Evolutionary conservation across 331 rosid genomes (phyloP).

Genomic region (Erythrophleum ivorense): DNA sequence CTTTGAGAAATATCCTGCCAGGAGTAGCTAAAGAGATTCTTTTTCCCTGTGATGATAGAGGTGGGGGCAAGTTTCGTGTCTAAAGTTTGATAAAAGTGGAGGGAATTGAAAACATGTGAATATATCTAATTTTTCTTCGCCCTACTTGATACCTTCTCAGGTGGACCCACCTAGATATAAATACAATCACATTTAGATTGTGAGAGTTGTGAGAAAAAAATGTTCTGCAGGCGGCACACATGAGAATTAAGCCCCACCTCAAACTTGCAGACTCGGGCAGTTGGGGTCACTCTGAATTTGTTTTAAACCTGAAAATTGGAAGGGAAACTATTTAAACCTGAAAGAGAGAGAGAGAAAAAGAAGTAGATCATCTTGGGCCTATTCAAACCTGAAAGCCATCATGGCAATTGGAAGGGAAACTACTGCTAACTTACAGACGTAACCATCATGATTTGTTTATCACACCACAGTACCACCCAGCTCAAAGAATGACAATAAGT

Average conservation of each 20-base stretch:
- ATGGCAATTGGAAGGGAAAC: not conserved
- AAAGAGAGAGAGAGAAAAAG: not conserved
- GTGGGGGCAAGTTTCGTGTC: not conserved
- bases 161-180: not conserved
- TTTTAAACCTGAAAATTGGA: not conserved
- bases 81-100: not conserved
- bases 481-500: conserved; percentile 12
- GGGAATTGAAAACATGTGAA: not conserved
- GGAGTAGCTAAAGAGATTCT: not conserved
- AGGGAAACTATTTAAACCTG: not conserved
- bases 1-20: not conserved
- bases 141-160: not conserved
- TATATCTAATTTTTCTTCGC: not conserved
- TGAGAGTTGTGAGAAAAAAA: not conserved
- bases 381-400: not conserved
- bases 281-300: not conserved
- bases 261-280: not conserved
- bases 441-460: not conserved
- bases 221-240: not conserved
- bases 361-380: not conserved
- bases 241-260: not conserved
- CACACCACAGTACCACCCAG: not conserved
- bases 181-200: not conserved
- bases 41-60: not conserved
- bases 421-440: not conserved